A percentile compares a stretch with the other conserved stretches of the same genome.
Conservation (phyloP, 805 yeast species). For the Pichia ethanolica region DNA sequence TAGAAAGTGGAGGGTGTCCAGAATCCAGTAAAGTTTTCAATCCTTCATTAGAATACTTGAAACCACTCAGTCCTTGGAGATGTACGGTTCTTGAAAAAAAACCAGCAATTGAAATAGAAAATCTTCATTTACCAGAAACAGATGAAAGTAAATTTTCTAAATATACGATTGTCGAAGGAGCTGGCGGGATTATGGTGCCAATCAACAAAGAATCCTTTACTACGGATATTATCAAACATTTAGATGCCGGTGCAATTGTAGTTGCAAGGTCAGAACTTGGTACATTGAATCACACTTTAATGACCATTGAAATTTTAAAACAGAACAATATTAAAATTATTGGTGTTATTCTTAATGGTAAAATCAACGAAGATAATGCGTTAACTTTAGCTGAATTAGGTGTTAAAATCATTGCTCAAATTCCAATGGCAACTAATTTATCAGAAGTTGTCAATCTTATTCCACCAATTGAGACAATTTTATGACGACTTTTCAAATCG, state of each 20-base stretch:
- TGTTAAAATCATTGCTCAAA: conserved; percentile 5
- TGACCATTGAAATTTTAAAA: conserved; percentile 1
- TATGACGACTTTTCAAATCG: too few species aligned
- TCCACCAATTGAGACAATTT: neutral
- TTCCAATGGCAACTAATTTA: conserved; percentile 3
- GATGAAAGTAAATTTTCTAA: neutral
- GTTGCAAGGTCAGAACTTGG: conserved; percentile 14
- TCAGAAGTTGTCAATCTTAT: neutral
- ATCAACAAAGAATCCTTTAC: conserved; percentile 8
- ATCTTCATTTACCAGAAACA: neutral
- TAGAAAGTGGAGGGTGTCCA: neutral
- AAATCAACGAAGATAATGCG: conserved; percentile 2
- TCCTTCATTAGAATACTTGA: conserved; percentile 8
- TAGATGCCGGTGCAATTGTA: conserved; percentile 10
- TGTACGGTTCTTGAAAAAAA: conserved; percentile 11
- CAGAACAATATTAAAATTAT: neutral
- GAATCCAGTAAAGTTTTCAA: neutral
- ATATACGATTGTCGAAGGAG: conserved; percentile 13
- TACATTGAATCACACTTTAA: conserved; percentile 8
- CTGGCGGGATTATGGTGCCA: conserved; percentile 17
- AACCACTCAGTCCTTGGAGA: conserved; percentile 19
- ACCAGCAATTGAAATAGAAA: neutral
- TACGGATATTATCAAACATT: conserved; percentile 9
- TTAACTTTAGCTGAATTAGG: conserved; percentile 3
- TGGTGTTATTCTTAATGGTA: conserved; percentile 7